Evolutionary conservation across 805 yeast genomes (phyloP).

Genomic region (Ogataea nitratoaversa): DNA sequence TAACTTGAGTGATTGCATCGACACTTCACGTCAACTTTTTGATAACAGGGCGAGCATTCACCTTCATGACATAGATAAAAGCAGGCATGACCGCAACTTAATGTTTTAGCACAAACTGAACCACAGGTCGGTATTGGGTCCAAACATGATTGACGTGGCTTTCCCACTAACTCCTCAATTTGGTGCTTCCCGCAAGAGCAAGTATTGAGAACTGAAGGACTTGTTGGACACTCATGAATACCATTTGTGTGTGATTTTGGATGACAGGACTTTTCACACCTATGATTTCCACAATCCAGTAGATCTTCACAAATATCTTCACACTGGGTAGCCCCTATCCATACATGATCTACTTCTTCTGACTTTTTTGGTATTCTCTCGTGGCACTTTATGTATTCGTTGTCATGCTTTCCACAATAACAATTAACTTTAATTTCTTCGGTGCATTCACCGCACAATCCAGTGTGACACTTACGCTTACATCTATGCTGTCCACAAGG

Average conservation of each 20-base stretch:
- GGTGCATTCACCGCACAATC: slow-evolving; percentile 74
- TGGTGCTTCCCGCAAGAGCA: slow-evolving; percentile 79
- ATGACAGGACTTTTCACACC: slow-evolving; percentile 49
- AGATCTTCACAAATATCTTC: slow-evolving; percentile 37
- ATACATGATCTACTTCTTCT: slow-evolving; percentile 22
- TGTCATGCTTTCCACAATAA: slow-evolving; percentile 66
- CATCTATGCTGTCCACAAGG: slow-evolving; percentile 77
- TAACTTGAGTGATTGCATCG: slow-evolving; percentile 56
- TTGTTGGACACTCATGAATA: slow-evolving; percentile 48
- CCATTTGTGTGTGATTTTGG: slow-evolving; percentile 31
- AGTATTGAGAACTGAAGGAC: slow-evolving; percentile 54
- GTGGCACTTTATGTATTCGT: slow-evolving; percentile 41
- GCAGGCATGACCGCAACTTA: slow-evolving; percentile 75
- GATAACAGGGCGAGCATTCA: slow-evolving; percentile 62
- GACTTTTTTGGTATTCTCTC: slow-evolving; percentile 36
- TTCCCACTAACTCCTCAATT: slow-evolving; percentile 33
- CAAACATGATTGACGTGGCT: slow-evolving; percentile 54
- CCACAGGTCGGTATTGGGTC: slow-evolving; percentile 81
- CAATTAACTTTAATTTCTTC: slow-evolving; percentile 48
- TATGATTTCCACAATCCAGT: slow-evolving; percentile 64
- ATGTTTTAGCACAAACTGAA: slow-evolving; percentile 52
- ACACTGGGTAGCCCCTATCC: slow-evolving; percentile 54
- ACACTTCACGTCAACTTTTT: slow-evolving; percentile 50
- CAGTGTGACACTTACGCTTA: slow-evolving; percentile 62
- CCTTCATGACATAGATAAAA: slow-evolving; percentile 73